Conservation (phyloP, 2,329 filamentous ascomycete genomes). For the Penicillium sumatraense region DNA sequence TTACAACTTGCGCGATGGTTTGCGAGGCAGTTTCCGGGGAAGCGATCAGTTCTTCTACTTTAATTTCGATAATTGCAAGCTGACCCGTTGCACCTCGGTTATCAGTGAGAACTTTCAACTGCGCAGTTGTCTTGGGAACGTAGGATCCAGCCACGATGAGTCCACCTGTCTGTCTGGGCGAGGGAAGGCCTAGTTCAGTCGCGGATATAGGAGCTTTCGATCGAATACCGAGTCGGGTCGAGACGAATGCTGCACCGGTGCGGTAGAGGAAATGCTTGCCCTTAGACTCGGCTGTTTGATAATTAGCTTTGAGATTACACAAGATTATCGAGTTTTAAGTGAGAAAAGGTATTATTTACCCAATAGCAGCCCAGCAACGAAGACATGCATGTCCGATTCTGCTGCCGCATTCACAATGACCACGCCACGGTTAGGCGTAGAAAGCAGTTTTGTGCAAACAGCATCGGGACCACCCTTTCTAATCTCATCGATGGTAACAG, state of each 20-base stretch:
- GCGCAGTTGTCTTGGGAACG: constrained; percentile 63
- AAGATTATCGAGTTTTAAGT: not conserved
- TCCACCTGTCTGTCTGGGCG: constrained; percentile 47
- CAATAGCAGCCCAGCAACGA: constrained; percentile 55
- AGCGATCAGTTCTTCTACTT: constrained; percentile 54
- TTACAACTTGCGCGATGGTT: constrained; percentile 29
- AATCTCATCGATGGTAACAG: constrained; percentile 55
- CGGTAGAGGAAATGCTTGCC: constrained; percentile 53
- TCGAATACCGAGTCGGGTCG: constrained; percentile 57
- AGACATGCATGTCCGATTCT: constrained; percentile 61
- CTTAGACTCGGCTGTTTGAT: constrained; percentile 37
- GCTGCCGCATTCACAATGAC: constrained; percentile 59
- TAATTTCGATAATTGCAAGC: constrained; percentile 53
- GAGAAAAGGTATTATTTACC: constrained; percentile 23
- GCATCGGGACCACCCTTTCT: constrained; percentile 49
- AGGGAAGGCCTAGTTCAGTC: constrained; percentile 45
- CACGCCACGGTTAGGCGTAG: constrained; percentile 44
- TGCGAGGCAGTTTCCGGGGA: constrained; percentile 34
- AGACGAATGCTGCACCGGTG: constrained; percentile 54
- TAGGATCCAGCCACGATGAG: constrained; percentile 63
- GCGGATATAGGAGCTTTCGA: constrained; percentile 58
- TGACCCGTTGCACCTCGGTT: constrained; percentile 39
- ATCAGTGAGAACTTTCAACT: constrained; percentile 51
- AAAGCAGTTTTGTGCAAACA: constrained; percentile 48
- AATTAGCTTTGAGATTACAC: not conserved